A percentile compares a stretch with the other conserved stretches of the same genome.
These are phyloP conservation scores for Oxyria digyna DNA, from an alignment of 148 eudicot genomes.

Conservation along the genomic window DNA sequence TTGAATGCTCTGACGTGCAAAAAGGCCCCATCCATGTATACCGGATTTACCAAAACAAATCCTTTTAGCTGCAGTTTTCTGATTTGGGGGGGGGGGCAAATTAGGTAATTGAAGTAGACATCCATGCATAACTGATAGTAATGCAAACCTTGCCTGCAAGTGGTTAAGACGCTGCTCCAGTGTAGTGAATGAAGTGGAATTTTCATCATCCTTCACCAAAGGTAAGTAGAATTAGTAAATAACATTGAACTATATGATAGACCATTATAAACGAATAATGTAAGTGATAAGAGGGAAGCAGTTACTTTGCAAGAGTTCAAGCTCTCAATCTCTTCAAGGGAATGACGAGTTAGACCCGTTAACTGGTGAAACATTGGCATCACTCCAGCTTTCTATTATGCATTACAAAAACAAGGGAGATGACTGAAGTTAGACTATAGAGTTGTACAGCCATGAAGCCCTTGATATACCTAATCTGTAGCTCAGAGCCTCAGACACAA, in stretches of 20 bases:
- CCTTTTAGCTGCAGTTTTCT: slow-evolving; percentile 56
- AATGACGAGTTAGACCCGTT: slow-evolving; percentile 67
- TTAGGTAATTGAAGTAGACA: background rate
- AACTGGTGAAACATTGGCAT: slow-evolving; percentile 58
- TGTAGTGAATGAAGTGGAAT: slow-evolving; percentile 34
- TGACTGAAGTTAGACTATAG: background rate
- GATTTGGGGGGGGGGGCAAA: slow-evolving; percentile 10
- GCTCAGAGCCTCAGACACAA: background rate
- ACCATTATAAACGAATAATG: background rate
- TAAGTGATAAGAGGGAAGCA: background rate
- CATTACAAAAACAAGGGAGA: slow-evolving; percentile 8
- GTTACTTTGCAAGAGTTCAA: slow-evolving; percentile 41
- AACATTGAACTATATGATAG: slow-evolving; percentile 10
- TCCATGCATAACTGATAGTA: background rate
- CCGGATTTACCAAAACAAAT: slow-evolving; percentile 91
- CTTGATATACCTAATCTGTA: background rate
- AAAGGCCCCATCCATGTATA: slow-evolving; percentile 99
- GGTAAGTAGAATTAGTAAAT: background rate
- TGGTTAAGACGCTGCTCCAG: slow-evolving; percentile 57
- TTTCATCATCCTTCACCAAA: slow-evolving; percentile 35
- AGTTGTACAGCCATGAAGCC: background rate
- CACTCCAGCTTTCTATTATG: slow-evolving; percentile 28
- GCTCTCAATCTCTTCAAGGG: slow-evolving; percentile 48
- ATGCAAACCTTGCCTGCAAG: slow-evolving; percentile 46
- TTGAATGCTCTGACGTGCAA: slow-evolving; percentile 73